Base-by-base conservation (phyloP, 306 rosid species). In the Myrica gale region DNA sequence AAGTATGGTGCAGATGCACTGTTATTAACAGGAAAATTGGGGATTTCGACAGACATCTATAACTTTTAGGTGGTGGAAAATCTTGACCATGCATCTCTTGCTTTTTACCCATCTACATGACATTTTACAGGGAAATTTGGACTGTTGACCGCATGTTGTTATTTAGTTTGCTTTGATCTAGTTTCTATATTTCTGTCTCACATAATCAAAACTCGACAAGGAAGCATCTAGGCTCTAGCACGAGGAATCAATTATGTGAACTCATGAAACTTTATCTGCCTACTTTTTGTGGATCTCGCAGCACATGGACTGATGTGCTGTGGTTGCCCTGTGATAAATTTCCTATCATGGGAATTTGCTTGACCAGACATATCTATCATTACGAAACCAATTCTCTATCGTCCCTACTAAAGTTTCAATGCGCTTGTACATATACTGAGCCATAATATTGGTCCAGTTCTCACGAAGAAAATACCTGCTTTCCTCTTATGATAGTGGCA, bases 401-500 rank as follows among this genome's bases (percentile, higher is more conserved):
- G 68, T 13, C 68, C 12, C 32, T n/a, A 61, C 26, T 26, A 13
- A 61, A 32, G 10, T 32, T 61, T 61, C 44, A 32, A 13, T 61
- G n/a, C 13, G 44, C n/a, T 5, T 32, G 42, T 32, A 19, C 44
- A 10, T 32, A n/a, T 61, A 58, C 68, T 12, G 17, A 6, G 9
- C 32, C 44, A 32, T 10, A 12, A 26, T 37, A 32, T 26, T 2
- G 26, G 19, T 32, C 13, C 13, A 13, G n/a, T 61, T 61, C 37
- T 61, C 68, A 32, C 6, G 45, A 61, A 61, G 68, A 61, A 61
- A 61, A 32, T 1, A 61, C 12, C 26, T 32, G 68, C 41, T 61
- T 61, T 32, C 68, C 15, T 43, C 72, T 46, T 37, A 61, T 11
- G 71, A 44, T 62, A 9, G 20, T 48, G 68, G 65, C 68, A 37